Evolutionary conservation across 2,329 filamentous ascomycete species (phyloP).

Genomic region (Didymella glomerata): DNA sequence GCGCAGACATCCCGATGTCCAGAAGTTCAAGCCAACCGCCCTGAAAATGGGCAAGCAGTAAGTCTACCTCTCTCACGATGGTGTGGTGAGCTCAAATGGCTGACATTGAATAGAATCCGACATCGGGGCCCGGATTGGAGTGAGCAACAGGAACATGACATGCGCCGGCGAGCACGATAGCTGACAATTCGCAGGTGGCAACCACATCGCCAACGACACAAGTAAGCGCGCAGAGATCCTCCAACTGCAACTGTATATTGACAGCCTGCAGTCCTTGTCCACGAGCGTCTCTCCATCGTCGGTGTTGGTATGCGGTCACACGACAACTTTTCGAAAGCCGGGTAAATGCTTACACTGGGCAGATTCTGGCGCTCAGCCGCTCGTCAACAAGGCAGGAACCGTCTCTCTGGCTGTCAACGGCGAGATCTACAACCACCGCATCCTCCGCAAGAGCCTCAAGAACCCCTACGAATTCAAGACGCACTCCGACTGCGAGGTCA

Average conservation of each 20-base stretch:
- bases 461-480: constrained; percentile 96
- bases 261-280: constrained; percentile 72
- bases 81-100: constrained; percentile 36
- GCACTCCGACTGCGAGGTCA: constrained; percentile 97
- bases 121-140: constrained; percentile 99
- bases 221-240: constrained; percentile 63
- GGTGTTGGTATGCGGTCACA: constrained; percentile 77
- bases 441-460: constrained; percentile 87
- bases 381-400: constrained; percentile 88
- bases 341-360: constrained; percentile 35
- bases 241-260: constrained; percentile 25
- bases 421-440: constrained; percentile 99
- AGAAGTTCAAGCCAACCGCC: constrained; percentile 94
- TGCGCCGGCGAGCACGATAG: constrained; percentile 41
- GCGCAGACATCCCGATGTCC: constrained; percentile 83
- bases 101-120: constrained; percentile 72
- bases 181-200: constrained; percentile 73
- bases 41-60: constrained; percentile 94
- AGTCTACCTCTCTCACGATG: constrained; percentile 51
- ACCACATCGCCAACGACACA: constrained; percentile 86
- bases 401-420: constrained; percentile 97
- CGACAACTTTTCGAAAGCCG: constrained; percentile 15
- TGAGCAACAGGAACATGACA: constrained; percentile 62
- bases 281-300: constrained; percentile 97
- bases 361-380: constrained; percentile 95